Conservation (phyloP, 2,329 filamentous ascomycete genomes). For the Aspergillus pseudoviridinutans region DNA sequence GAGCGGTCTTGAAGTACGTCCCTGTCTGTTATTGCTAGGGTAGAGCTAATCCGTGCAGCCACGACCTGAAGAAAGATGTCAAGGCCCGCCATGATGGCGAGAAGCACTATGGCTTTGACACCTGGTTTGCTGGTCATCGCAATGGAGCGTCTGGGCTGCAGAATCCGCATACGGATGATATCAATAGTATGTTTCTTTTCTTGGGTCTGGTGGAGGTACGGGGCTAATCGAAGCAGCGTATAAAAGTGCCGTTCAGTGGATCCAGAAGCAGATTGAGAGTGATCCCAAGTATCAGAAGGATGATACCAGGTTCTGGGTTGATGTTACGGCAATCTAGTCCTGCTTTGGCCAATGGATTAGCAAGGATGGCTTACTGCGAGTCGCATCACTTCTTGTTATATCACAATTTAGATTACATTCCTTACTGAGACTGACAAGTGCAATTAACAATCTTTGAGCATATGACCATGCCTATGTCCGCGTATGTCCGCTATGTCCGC, state of each 20-base stretch:
- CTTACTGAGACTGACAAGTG: no score
- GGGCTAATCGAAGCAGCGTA: conserved; percentile 1
- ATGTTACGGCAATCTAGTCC: conserved; percentile 12
- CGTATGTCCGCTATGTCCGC: no score
- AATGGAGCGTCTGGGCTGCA: conserved; percentile 18
- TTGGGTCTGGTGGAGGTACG: not conserved
- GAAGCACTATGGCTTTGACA: conserved; percentile 16
- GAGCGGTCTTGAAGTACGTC: conserved; percentile 25
- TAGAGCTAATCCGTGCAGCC: conserved; percentile 3
- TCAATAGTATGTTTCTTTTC: conserved; percentile 11
- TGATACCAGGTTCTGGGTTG: conserved; percentile 26
- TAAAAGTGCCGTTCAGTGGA: conserved; percentile 23
- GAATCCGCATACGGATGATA: conserved; percentile 18
- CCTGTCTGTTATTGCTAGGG: not conserved
- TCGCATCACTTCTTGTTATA: no score
- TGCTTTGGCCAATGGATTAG: no score
- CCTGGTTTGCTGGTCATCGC: conserved; percentile 22
- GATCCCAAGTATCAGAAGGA: conserved; percentile 17
- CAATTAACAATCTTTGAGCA: no score
- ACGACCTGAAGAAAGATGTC: conserved; percentile 16
- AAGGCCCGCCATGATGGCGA: conserved; percentile 21
- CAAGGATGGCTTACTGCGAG: no score
- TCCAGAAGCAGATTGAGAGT: conserved; percentile 22
- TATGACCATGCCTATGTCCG: no score
- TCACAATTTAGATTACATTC: no score